Evolutionary conservation across 148 eudicot species (phyloP), one percentile per base, ranked within the genome.

Genomic region (Bassia scoparia): DNA sequence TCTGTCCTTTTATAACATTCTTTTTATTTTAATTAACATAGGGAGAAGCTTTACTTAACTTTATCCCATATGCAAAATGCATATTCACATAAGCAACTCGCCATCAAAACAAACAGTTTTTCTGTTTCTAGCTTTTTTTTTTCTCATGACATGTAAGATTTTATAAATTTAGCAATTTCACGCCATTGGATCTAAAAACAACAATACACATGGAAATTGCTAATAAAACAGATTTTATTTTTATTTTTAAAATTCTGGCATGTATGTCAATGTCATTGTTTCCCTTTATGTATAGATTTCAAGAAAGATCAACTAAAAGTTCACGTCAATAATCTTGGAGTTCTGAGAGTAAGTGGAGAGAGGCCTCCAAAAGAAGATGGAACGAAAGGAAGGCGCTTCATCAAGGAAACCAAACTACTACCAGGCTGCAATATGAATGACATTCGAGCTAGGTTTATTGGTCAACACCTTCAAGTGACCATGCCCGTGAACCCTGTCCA

Each of bases 291-390:
- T 13, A 33, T 75, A 91, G 93, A 78, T 5, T 91, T 91, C 81
- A 89, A 78, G 74, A 91, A 81, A 79, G 89, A 89, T 18, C 83
- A 91, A 62, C 74, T 91, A 69, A 84, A 43, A 72, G 83, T 91
- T 21, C 89, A 83, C 70, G 81, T 89, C 38, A 83, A 46, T 81
- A 80, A 76, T 58, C 67, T 33, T 20, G 85, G 87, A 46, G 73
- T 72, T 69, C 79, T 89, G 16, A 89, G 81, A 73, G 86, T 91
- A 18, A 79, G 87, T 3, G 97, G 95, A 73, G 90, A 84, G 44
- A 79, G 80, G 27, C 80, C 65, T 10, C 21, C 53, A n/a, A 87
- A 81, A 21, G 60, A 64, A 12, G 88, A 83, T 15, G 79, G 79
- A 48, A 53, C 78, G 17, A 74, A 71, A 64, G 68, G 21, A 33